A percentile compares a stretch with the other conserved stretches of the same genome.
phyloP scores from a whole-genome alignment of 2,329 filamentous ascomycete genomes.

The Fusarium fracticaudum region DNA sequence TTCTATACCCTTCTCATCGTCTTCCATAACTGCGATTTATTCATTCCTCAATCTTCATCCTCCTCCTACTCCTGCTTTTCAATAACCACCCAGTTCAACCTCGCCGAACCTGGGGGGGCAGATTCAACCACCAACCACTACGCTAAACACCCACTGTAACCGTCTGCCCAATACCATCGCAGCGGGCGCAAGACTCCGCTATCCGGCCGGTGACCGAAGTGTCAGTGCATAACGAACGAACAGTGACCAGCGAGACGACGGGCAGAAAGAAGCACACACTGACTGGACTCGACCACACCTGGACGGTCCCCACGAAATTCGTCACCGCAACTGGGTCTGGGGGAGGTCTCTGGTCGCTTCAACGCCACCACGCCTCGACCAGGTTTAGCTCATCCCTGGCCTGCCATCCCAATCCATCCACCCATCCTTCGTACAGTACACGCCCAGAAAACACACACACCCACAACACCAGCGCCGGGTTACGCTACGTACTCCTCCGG shows the following conservation, averaged over 20 bases:
- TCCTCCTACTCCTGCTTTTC: background rate
- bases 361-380: conserved; percentile 43
- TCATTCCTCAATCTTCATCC: background rate
- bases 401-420: conserved; percentile 20
- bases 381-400: conserved; percentile 37
- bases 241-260: background rate
- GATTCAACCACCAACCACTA: conserved; percentile 10
- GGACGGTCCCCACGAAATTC: conserved; percentile 41
- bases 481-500: conserved; percentile 30
- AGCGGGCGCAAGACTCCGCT: conserved; percentile 34
- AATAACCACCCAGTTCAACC: background rate
- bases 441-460: conserved; percentile 22
- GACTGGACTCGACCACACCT: background rate
- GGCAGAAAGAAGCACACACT: conserved; percentile 10
- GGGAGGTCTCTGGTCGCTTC: conserved; percentile 26
- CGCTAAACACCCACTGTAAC: conserved; percentile 23
- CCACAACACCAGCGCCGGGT: conserved; percentile 24
- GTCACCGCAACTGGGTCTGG: conserved; percentile 42
- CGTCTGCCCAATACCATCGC: conserved; percentile 23
- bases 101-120: conserved; percentile 2
- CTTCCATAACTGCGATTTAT: background rate
- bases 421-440: conserved; percentile 10
- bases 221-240: conserved; percentile 20
- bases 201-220: conserved; percentile 36
- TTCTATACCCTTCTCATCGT: background rate